phyloP scores from a whole-genome alignment of 176 grass and related monocot species.

The Thalia dealbata region DNA sequence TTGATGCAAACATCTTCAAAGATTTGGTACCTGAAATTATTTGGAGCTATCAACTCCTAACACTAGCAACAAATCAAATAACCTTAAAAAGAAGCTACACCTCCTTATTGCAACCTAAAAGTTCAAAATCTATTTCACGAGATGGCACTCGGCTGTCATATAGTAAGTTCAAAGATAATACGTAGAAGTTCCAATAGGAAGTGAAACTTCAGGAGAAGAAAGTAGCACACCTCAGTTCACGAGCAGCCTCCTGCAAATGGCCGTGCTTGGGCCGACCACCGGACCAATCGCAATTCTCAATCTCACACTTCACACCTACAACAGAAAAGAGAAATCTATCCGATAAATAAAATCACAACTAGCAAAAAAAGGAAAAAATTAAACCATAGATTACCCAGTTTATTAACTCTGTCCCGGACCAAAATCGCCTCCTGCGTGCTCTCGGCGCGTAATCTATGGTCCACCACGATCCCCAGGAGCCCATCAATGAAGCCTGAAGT shows the following conservation, averaged over 20 bases:
- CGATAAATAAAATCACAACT: neutral
- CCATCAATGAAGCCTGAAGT: conserved; percentile 42
- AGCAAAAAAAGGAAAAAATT: conserved; percentile 8
- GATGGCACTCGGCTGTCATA: neutral
- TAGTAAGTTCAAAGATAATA: neutral
- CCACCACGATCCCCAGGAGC: conserved; percentile 68
- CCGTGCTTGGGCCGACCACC: conserved; percentile 72
- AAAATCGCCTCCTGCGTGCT: conserved; percentile 62
- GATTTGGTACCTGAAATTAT: conserved; percentile 69
- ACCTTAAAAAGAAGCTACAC: neutral
- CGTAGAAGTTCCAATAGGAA: neutral
- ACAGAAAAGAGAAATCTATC: conserved; percentile 10
- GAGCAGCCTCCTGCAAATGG: conserved; percentile 85
- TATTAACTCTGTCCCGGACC: conserved; percentile 54
- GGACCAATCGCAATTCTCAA: conserved; percentile 69
- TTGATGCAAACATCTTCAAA: conserved; percentile 70
- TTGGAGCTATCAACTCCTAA: neutral
- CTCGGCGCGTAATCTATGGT: conserved; percentile 61
- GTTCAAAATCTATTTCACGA: neutral
- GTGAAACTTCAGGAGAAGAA: neutral
- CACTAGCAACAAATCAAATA: conserved; percentile 9
- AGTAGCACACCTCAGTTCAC: conserved; percentile 61
- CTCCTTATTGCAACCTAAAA: neutral
- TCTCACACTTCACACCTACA: conserved; percentile 68
- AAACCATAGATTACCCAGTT: conserved; percentile 40